Evolutionary conservation across 208 protist genomes (phyloP).

Genomic region (Leishmania turanica): DNA sequence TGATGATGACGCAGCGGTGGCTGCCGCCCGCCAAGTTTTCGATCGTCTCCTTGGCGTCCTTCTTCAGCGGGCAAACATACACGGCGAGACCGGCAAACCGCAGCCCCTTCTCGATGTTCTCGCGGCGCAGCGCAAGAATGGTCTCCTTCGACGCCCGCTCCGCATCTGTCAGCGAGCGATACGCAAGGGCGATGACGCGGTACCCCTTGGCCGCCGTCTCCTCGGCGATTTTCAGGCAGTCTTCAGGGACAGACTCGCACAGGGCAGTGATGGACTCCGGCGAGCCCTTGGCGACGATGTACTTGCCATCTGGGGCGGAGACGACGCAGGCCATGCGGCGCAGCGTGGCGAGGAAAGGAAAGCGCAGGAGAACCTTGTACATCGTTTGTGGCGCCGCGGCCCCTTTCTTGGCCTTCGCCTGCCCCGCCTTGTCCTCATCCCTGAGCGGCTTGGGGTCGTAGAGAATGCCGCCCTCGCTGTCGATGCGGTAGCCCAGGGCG

Average conservation of each 20-base stretch:
- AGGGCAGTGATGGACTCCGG: constrained; percentile 94
- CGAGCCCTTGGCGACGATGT: constrained; percentile 94
- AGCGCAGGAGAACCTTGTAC: constrained; percentile 90
- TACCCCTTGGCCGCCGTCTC: constrained; percentile 90
- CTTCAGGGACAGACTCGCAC: constrained; percentile 76
- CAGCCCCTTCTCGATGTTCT: constrained; percentile 91
- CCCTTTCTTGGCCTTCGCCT: constrained; percentile 9
- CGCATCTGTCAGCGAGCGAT: constrained; percentile 68
- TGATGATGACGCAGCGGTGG: constrained; percentile 97
- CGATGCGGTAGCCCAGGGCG: constrained; percentile 89
- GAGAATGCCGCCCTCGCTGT: constrained; percentile 67
- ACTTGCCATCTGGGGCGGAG: constrained; percentile 54
- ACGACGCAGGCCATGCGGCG: constrained; percentile 97
- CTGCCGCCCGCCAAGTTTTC: constrained; percentile 75
- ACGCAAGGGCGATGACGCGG: constrained; percentile 97
- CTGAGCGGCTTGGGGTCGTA: constrained; percentile 55
- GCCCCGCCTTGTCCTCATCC: constrained; percentile 18
- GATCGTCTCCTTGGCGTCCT: constrained; percentile 90
- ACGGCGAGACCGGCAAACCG: constrained; percentile 97
- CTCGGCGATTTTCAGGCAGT: constrained; percentile 86
- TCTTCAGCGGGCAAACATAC: constrained; percentile 95
- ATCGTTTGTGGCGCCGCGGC: constrained; percentile 24
- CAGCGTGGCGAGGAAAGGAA: constrained; percentile 95
- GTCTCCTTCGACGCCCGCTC: constrained; percentile 50
- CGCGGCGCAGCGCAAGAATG: constrained; percentile 66